Evolutionary conservation across 441 rosid species (phyloP), one percentile per base, ranked within the genome.

Genomic region (Erodium moschatum): DNA sequence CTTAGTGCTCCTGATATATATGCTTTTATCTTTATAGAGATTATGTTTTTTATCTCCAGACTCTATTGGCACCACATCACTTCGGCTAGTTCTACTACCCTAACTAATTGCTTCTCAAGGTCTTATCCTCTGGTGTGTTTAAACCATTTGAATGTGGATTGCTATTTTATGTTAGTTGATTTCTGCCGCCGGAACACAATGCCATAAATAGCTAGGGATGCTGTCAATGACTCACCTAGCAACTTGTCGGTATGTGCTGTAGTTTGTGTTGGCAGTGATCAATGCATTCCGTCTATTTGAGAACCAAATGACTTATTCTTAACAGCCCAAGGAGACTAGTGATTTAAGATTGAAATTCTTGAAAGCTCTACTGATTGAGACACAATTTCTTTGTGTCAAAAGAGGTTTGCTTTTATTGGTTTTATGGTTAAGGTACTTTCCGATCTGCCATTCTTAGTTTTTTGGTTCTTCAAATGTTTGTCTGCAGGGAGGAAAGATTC

Each of bases 401-500:
- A 48, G 56, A 48, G 56, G 0, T n/a, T 48, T 48, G 56, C 18
- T n/a, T 48, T 48, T 18, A n/a, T 18, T 48, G 56, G 16, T 48
- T 48, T 5, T 15, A n/a, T 16, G 18, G n/a, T 50, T n/a, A 13
- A 50, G 19, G 58, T 2, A 16, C 20, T 16, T 15, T 50, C 20
- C 18, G 18, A 50, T 50, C 18, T n/a, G 58, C 15, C 18, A 16
- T 50, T 50, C 58, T 50, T 35, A 35, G 7, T 50, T 15, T 50
- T 50, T 16, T 50, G 58, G 19, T 13, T n/a, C 18, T 50, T 50
- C 19, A 50, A 50, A 50, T 50, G 3, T 16, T 50, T 50, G 19
- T 50, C 56, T 62, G 5, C 64, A 93, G 97, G 98, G 97, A 58
- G 98, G 97, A 13, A 93, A 85, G 79, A 87, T 93, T 63, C 96